phyloP scores from a whole-genome alignment of 192 early-diverging fungal species.

The Funneliformis geosporum region DNA sequence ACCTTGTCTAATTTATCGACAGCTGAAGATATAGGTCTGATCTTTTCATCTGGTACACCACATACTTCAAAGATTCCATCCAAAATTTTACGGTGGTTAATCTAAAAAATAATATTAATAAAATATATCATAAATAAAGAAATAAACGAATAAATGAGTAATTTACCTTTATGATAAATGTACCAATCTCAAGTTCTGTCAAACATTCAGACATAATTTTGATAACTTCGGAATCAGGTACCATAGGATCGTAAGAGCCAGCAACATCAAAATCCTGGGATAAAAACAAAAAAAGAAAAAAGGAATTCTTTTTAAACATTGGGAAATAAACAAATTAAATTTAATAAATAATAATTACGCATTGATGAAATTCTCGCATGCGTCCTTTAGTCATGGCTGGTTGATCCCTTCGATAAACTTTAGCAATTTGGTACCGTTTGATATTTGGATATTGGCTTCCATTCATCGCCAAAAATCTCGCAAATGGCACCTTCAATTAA shows the following conservation, averaged over 20 bases:
- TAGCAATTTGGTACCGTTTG: constrained; percentile 98
- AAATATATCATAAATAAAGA: neutral
- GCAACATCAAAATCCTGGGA: constrained; percentile 95
- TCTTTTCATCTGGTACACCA: constrained; percentile 86
- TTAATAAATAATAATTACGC: constrained; percentile 51
- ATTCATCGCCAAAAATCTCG: constrained; percentile 94
- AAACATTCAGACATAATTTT: constrained; percentile 82
- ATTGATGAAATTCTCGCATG: constrained; percentile 99
- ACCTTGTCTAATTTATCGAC: constrained; percentile 98
- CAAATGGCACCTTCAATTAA: constrained; percentile 78
- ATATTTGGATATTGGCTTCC: constrained; percentile 78
- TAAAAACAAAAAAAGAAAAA: neutral
- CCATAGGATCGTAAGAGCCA: constrained; percentile 91
- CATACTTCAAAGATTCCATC: constrained; percentile 98
- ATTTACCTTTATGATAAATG: constrained; percentile 84
- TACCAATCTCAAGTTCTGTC: constrained; percentile 75
- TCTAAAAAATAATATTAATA: constrained; percentile 36
- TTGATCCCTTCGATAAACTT: constrained; percentile 97
- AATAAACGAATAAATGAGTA: constrained; percentile 21
- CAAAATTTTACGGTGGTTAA: constrained; percentile 96
- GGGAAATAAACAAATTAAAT: neutral
- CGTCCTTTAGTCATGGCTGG: constrained; percentile 98
- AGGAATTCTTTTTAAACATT: neutral
- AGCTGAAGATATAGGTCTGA: constrained; percentile 92
- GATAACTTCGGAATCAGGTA: constrained; percentile 93